phyloP scores from a whole-genome alignment of 2,329 filamentous ascomycete genomes.

The Penicillium polonicum region DNA sequence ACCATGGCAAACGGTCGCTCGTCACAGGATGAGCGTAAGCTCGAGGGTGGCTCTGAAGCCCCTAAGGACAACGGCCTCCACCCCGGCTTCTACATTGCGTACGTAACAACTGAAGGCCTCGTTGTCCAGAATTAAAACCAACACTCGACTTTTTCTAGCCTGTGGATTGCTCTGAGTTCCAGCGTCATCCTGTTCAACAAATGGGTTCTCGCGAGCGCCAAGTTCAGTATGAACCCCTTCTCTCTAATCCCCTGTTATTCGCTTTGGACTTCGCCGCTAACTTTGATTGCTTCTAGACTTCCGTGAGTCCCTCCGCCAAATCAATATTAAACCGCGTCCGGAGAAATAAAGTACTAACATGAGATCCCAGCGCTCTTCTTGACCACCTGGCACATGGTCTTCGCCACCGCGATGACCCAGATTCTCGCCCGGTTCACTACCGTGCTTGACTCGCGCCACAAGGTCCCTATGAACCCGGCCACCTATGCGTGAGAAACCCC shows the following conservation, averaged over 20 bases:
- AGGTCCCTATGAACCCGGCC: constrained; percentile 90
- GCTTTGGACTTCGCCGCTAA: constrained; percentile 11
- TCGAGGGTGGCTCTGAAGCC: constrained; percentile 21
- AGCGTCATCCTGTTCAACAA: constrained; percentile 99
- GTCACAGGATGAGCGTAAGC: constrained; percentile 27
- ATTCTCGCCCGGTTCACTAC: constrained; percentile 83
- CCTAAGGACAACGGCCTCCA: constrained; percentile 27
- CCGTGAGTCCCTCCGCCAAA: constrained; percentile 38
- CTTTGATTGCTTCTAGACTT: constrained; percentile 37
- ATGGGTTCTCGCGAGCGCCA: constrained; percentile 81
- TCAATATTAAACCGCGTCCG: neutral
- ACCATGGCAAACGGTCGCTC: constrained; percentile 28
- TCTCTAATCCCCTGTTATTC: neutral
- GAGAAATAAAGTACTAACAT: constrained; percentile 3
- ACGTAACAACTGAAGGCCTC: constrained; percentile 7
- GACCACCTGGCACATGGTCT: constrained; percentile 90
- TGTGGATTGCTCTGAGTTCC: constrained; percentile 88
- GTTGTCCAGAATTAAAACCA: constrained; percentile 5
- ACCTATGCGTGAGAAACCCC: constrained; percentile 63
- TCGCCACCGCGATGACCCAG: constrained; percentile 91
- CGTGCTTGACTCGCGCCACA: constrained; percentile 87
- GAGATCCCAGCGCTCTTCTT: constrained; percentile 57
- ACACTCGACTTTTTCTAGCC: constrained; percentile 49
- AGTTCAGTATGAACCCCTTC: constrained; percentile 65
- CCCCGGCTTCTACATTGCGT: constrained; percentile 34